Conservation (phyloP, 2,329 filamentous ascomycete genomes). For the Apiospora kogelbergensis region DNA sequence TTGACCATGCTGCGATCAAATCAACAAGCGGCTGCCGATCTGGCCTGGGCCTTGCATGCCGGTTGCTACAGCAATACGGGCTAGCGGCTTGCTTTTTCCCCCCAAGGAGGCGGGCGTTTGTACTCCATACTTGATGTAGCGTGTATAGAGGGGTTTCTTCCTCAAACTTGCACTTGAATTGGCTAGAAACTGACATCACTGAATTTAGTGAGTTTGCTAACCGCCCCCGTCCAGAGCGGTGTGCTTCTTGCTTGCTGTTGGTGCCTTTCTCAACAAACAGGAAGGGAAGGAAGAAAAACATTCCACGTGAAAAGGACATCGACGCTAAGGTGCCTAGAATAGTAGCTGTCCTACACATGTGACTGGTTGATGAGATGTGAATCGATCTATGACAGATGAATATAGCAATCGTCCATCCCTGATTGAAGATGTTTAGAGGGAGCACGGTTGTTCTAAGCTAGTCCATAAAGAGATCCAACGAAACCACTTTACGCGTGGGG, state of each 20-base stretch:
- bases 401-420: neutral
- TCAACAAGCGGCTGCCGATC: slow-evolving; percentile 2
- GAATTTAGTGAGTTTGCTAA: too few relatives aligned
- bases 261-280: neutral
- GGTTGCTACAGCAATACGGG: neutral
- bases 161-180: neutral
- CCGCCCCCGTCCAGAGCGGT: neutral
- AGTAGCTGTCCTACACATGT: neutral
- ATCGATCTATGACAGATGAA: neutral
- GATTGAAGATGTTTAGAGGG: neutral
- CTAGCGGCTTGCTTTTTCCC: neutral
- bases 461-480: neutral
- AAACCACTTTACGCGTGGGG: slow-evolving; percentile 15
- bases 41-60: neutral
- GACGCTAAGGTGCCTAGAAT: neutral
- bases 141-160: neutral
- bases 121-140: neutral
- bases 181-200: neutral
- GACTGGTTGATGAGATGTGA: too few relatives aligned
- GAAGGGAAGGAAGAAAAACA: too few relatives aligned
- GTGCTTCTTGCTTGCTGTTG: neutral
- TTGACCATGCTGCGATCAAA: neutral
- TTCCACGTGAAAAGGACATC: neutral
- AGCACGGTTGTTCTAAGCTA: neutral
- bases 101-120: neutral